Evolutionary conservation across 139 green algal species (phyloP), one percentile per base, ranked within the genome.

Genomic region (Coelastrella sp.): DNA sequence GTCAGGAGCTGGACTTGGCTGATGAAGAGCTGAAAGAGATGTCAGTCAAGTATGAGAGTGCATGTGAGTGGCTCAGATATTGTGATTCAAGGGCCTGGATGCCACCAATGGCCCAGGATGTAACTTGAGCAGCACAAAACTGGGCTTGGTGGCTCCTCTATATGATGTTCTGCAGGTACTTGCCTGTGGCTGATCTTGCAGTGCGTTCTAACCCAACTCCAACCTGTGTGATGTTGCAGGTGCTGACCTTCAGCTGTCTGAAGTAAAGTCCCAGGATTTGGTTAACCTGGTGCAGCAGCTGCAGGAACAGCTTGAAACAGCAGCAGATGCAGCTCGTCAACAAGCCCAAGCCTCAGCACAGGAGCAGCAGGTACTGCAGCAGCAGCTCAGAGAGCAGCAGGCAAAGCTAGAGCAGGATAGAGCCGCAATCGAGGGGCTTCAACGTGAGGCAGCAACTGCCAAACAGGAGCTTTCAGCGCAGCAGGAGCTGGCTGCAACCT

Each of bases 301-400:
- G 83, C 83, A 88, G 68, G 7, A n/a, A 10, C 16, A 75, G 58
- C 83, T 88, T 10, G 66, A 80, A 8, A n/a, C 23, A 59, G 22
- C 68, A 5, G 19, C 83, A 14, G 3, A 57, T n/a, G 83, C 83
- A 57, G 83, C 83, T 4, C 83, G 61, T 20, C 7, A 23, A 68
- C 68, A 80, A 19, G 83, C 83, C 14, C 7, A 66, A 7, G 66
- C 23, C 5, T 73, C 83, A n/a, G 54, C 68, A 68, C 16, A 56
- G 11, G 58, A 88, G 68, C 68, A 80, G 4, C 19, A 61, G 16
- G 14, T 7, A 20, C 83, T 88, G 54, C 83, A 88, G 57, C 19
- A 80, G 54, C 83, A 88, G 68, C 83, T 88, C 5, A 13, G 11
- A 3, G 68, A 88, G 83, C 83, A 88, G 68, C 54, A 80, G 56